Percentiles rank a stretch among this genome's conserved stretches.
Evolutionary conservation across 805 yeast species (phyloP).

Genomic region (Suhomyces emberorum): DNA sequence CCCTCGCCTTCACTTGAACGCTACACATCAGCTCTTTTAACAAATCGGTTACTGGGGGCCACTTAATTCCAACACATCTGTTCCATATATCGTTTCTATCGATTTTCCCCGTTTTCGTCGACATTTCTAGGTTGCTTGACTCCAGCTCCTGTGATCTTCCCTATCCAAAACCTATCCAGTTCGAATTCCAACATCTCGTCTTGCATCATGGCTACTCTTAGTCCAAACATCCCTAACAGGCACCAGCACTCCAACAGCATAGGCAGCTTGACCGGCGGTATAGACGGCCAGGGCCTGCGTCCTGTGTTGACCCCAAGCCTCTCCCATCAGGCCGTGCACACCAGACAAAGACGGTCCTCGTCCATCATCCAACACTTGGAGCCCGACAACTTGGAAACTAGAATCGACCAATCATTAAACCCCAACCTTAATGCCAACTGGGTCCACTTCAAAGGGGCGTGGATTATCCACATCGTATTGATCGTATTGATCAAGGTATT

Average conservation of each 20-base stretch:
- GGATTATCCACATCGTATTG: slow-evolving; percentile 88
- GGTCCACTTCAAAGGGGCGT: slow-evolving; percentile 96
- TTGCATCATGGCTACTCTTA: slow-evolving; percentile 4
- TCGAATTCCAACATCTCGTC: neutral
- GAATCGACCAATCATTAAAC: slow-evolving; percentile 82
- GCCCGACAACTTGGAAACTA: slow-evolving; percentile 89
- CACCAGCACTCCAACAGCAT: slow-evolving; percentile 12
- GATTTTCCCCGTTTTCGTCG: too few relatives aligned
- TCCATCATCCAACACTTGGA: slow-evolving; percentile 87
- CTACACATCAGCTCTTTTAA: too few relatives aligned
- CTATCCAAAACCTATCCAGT: neutral
- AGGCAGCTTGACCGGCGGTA: slow-evolving; percentile 10
- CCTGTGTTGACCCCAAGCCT: slow-evolving; percentile 17
- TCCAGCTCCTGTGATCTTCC: neutral
- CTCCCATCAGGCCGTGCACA: slow-evolving; percentile 23
- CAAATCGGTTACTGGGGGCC: too few relatives aligned
- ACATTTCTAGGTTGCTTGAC: too few relatives aligned
- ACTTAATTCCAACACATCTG: too few relatives aligned
- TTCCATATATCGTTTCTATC: too few relatives aligned
- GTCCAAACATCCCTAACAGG: slow-evolving; percentile 2
- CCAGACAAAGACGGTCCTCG: slow-evolving; percentile 68
- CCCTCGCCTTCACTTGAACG: too few relatives aligned
- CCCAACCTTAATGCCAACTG: slow-evolving; percentile 93
- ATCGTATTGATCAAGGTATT: slow-evolving; percentile 70
- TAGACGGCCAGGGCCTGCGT: neutral